phyloP scores from a whole-genome alignment of 2,329 filamentous ascomycete species.

The Periconia sp. region DNA sequence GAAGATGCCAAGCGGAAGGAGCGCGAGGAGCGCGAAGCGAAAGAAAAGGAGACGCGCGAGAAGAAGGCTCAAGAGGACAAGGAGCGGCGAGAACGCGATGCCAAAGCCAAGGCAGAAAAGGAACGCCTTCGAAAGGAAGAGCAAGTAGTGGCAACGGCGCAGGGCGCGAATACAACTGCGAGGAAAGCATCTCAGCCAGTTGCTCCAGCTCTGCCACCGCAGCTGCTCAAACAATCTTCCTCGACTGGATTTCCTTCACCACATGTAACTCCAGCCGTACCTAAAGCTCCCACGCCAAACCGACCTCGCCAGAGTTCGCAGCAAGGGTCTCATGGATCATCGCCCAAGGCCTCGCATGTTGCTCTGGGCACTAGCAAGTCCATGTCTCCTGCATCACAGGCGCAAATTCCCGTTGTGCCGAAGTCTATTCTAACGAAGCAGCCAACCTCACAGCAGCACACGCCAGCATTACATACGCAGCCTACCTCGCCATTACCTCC shows the following conservation, averaged over 20 bases:
- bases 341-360: constrained; percentile 70
- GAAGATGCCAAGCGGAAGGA: constrained; percentile 78
- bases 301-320: constrained; percentile 79
- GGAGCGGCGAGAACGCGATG: constrained; percentile 68
- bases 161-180: constrained; percentile 30
- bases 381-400: constrained; percentile 66
- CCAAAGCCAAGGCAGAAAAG: constrained; percentile 51
- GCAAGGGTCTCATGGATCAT: constrained; percentile 72
- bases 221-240: constrained; percentile 59
- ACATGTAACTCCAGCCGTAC: constrained; percentile 80
- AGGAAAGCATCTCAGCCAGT: constrained; percentile 48
- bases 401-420: constrained; percentile 69
- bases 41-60: constrained; percentile 78
- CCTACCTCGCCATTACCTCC: constrained; percentile 70
- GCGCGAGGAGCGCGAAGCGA: constrained; percentile 65
- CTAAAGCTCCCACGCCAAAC: constrained; percentile 82
- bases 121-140: constrained; percentile 51
- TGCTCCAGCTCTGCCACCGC: constrained; percentile 59
- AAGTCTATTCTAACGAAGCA: constrained; percentile 69
- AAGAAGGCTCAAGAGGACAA: constrained; percentile 64
- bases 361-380: constrained; percentile 57
- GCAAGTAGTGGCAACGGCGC: constrained; percentile 41
- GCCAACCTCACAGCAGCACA: constrained; percentile 52
- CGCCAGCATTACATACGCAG: constrained; percentile 62
- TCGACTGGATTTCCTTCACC: constrained; percentile 71